These are phyloP conservation scores for Mycena venus DNA, from an alignment of 768 basidiomycete species.

Conservation along the genomic window DNA sequence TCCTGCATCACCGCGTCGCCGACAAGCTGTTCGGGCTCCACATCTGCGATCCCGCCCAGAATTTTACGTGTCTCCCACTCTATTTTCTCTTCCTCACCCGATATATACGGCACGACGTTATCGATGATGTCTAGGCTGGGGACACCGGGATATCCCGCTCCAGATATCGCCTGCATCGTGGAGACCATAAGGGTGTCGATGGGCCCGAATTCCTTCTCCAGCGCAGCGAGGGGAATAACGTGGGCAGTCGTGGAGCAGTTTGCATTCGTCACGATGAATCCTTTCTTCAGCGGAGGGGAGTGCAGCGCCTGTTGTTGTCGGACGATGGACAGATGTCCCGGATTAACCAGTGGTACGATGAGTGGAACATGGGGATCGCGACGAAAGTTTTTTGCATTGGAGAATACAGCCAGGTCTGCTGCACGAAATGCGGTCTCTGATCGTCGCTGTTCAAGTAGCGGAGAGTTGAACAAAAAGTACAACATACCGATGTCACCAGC, in stretches of 20 bases:
- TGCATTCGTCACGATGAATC: slow-evolving; percentile 98
- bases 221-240: slow-evolving; percentile 91
- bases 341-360: slow-evolving; percentile 94
- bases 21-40: slow-evolving; percentile 48
- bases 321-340: slow-evolving; percentile 86
- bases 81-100: slow-evolving; percentile 96
- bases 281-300: slow-evolving; percentile 76
- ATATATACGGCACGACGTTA: slow-evolving; percentile 95
- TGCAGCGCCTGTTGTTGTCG: slow-evolving; percentile 83
- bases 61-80: slow-evolving; percentile 99
- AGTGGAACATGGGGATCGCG: slow-evolving; percentile 94
- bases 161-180: slow-evolving; percentile 98
- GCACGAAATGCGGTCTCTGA: slow-evolving; percentile 88
- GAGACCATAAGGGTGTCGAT: slow-evolving; percentile 92
- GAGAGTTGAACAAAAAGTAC: neutral
- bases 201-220: slow-evolving; percentile 94
- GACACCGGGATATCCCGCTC: slow-evolving; percentile 97
- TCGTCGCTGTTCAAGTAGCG: neutral
- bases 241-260: slow-evolving; percentile 97
- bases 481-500: slow-evolving; percentile 92
- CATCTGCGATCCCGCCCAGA: slow-evolving; percentile 81
- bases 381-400: slow-evolving; percentile 97
- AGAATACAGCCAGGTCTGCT: slow-evolving; percentile 94
- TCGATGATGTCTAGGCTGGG: slow-evolving; percentile 92
- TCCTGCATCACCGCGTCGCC: slow-evolving; percentile 54